Evolutionary conservation across 176 grass and related monocot genomes (phyloP).

Genomic region (Chrysopogon serrulatus): DNA sequence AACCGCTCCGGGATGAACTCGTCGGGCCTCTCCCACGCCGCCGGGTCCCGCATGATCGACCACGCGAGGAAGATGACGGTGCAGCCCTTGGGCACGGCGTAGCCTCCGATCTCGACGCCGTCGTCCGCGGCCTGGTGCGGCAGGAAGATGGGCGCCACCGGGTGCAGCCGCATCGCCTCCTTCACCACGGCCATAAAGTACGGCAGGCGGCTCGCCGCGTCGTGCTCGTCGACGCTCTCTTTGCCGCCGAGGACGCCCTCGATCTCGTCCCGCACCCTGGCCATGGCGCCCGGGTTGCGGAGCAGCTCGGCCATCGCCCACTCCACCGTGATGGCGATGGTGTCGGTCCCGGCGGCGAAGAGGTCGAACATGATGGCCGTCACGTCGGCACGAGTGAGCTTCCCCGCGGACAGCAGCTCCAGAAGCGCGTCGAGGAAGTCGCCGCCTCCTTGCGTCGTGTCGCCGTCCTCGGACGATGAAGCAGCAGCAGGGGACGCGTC

Average conservation of each 20-base stretch:
- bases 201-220: not conserved
- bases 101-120: slow-evolving; percentile 31
- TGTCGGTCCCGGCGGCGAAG: slow-evolving; percentile 30
- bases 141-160: not conserved
- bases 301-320: slow-evolving; percentile 54
- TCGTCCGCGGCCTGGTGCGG: slow-evolving; percentile 25
- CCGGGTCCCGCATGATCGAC: slow-evolving; percentile 34
- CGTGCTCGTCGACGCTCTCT: not conserved
- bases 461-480: too few relatives aligned
- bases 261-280: slow-evolving; percentile 24
- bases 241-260: not conserved
- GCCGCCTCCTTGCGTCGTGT: not conserved
- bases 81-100: slow-evolving; percentile 4
- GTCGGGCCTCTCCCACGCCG: slow-evolving; percentile 22
- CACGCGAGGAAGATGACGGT: slow-evolving; percentile 28
- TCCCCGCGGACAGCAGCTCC: not conserved
- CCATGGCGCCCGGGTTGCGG: slow-evolving; percentile 26
- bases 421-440: slow-evolving; percentile 47
- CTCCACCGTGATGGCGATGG: slow-evolving; percentile 17
- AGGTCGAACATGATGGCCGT: slow-evolving; percentile 20
- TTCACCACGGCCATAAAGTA: slow-evolving; percentile 35
- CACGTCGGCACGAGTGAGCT: slow-evolving; percentile 4
- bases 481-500: not conserved
- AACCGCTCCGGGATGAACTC: slow-evolving; percentile 49
- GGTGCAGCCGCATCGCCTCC: slow-evolving; percentile 47